Evolutionary conservation across 164 flowering plant species (phyloP), one percentile per base, ranked within the genome.

Genomic region (Macadamia integrifolia): DNA sequence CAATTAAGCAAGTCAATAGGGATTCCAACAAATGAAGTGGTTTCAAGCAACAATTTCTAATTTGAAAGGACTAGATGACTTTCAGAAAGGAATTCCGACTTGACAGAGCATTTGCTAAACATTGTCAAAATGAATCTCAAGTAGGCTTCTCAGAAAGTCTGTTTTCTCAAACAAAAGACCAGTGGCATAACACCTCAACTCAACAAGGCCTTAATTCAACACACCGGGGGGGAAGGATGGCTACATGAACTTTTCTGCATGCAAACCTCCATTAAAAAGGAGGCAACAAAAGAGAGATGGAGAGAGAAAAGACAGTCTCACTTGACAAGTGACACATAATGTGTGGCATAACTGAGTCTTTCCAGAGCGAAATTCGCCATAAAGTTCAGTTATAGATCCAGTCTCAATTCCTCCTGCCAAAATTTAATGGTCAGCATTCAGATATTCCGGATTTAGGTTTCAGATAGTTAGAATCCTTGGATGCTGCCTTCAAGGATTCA

Each of bases 301-400:
- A 35, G 40, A 35, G 40, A 35, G 40, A 5, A 35, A 35, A 35
- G 40, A 35, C 40, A 35, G 40, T 53, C 79, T 76, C 82, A 93
- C 98, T 80, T 93, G 98, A 85, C 98, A 93, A 71, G 97, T 88
- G 60, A 93, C 98, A 53, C 98, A 91, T 0, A 93, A 83, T 15
- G 98, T 93, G 78, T 93, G 98, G 72, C 98, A 93, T 58, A 91
- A 79, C 78, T 93, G 98, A 77, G 98, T 91, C 80, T 93, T 93
- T 68, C 97, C 98, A 70, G 90, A 85, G 59, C 98, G 96, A 66
- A 87, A 93, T 77, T 93, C 98, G 46, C 97, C 98, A 81, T 93
- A 93, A 59, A 93, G 31, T 78, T 93, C 98, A 70, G 98, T 91
- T 59, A 93, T 93, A 53, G 98, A 89, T 59, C 96, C 97, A 1